Base-by-base conservation (phyloP, 2,329 filamentous ascomycete genomes). In the Arthrobotrys megalospora region DNA sequence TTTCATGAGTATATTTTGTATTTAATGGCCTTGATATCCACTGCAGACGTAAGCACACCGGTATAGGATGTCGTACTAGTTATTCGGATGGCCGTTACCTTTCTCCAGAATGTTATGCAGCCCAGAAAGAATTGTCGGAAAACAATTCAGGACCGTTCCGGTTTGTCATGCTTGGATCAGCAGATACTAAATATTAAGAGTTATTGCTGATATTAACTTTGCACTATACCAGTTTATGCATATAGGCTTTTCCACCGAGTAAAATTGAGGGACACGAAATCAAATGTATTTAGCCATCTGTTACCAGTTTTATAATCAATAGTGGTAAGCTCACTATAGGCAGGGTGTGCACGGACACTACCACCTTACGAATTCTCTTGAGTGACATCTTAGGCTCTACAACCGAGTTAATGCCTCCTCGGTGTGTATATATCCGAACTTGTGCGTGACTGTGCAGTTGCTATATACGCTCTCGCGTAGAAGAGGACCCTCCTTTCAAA, bases 261-360 rank as follows among this genome's bases (percentile, higher is more conserved):
- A 45, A 53, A 60, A 60, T 60, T 60, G 55, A 36, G 55, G 52
- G 41, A 70, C 66, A 70, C 47, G 41, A 41, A 65, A 55, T 72
- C 38, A 66, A 71, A 41, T 60, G 34, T 19, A 75, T 75, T 75
- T 75, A 75, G 70, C 70, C 70, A 75, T 75, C 66, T 67, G 53
- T 63, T 68, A 67, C 63, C 70, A 68, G 52, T 52, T 73, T 62
- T 53, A 75, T 67, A 75, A 73, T 41, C 24, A 63, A 53, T 65
- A 34, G 45, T 41, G 75, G 63, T 71, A 78, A 78, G 43, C 6
- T 45, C 60, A n/a, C 41, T 60, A 32, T 60, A 28, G 67, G 62
- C 75, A 78, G 75, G 75, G 75, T 78, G 43, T 48, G 75, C 75
- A 78, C 75, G 67, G 75, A 78, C 75, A 19, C 47, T 53, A 50